Conservation (phyloP, 108 stramenopile species). For the Cyclotella kingstonii region DNA sequence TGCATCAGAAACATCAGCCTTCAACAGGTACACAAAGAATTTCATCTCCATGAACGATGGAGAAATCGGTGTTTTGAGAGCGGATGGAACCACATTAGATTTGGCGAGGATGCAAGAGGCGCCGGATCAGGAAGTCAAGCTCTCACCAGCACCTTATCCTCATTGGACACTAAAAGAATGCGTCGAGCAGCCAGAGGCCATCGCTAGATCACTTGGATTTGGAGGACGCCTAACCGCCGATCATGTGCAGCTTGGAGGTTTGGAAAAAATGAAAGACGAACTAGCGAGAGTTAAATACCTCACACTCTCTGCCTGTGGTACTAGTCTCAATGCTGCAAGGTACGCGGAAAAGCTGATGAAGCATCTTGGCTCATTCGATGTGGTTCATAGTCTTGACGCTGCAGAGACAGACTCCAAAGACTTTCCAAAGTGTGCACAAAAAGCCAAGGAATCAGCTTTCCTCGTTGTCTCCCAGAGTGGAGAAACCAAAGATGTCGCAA, state of each 20-base stretch:
- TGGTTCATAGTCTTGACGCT: slow-evolving; percentile 86
- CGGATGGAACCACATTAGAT: slow-evolving; percentile 91
- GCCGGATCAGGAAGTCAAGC: slow-evolving; percentile 90
- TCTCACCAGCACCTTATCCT: slow-evolving; percentile 90
- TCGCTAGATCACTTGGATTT: slow-evolving; percentile 89
- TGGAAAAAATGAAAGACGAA: slow-evolving; percentile 73
- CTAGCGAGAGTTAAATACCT: slow-evolving; percentile 81
- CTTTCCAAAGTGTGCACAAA: slow-evolving; percentile 59
- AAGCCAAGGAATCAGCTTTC: slow-evolving; percentile 66
- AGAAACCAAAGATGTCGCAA: slow-evolving; percentile 97
- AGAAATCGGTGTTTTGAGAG: slow-evolving; percentile 93
- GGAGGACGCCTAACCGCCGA: slow-evolving; percentile 81
- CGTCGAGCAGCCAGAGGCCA: slow-evolving; percentile 64
- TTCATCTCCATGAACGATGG: slow-evolving; percentile 99
- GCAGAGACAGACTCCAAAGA: slow-evolving; percentile 91
- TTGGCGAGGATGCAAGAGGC: slow-evolving; percentile 83
- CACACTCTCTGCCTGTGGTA: slow-evolving; percentile 94
- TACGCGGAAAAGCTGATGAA: slow-evolving; percentile 98
- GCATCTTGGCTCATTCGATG: slow-evolving; percentile 90
- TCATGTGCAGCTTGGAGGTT: slow-evolving; percentile 79
- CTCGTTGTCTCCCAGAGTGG: slow-evolving; percentile 96
- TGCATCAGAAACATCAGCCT: slow-evolving; percentile 96
- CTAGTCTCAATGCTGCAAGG: slow-evolving; percentile 87
- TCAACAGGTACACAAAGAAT: slow-evolving; percentile 97
- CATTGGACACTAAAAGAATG: slow-evolving; percentile 96